Evolutionary conservation across 2,329 filamentous ascomycete genomes (phyloP), one percentile per base, ranked within the genome.

Genomic region (Aspergillus amoenus): DNA sequence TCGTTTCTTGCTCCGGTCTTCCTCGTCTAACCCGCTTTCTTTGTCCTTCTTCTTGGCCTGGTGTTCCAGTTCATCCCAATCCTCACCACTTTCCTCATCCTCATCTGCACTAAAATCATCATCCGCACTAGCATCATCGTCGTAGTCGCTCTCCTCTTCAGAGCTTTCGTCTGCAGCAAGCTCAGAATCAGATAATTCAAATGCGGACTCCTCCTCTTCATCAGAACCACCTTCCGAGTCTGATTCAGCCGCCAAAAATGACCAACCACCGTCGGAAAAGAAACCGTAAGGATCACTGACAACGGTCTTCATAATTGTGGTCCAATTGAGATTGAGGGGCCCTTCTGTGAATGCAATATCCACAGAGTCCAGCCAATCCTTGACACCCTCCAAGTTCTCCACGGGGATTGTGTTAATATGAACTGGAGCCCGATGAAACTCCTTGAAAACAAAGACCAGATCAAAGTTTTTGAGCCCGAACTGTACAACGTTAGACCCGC

Each of bases 401-500:
- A 99, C 91, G 0, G 94, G 95, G 62, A 99, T 97, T 6, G 94
- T 99, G 78, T 99, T 99, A 81, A 99, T 89, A 74, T 99, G 94
- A 56, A 89, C 89, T 1, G 93, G 93, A 3, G 91, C 77, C n/a
- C 93, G 86, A 53, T 89, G 86, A 76, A 96, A 97, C 78, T 99
- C 94, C 70, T 97, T 97, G 82, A 96, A 97, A 39, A 99, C 90
- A 70, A 97, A 93, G 18, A 99, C 94, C 75, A 99, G 87, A 76
- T 99, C 94, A 74, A 99, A 99, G 76, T 99, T 99, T 82, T 97
- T 97, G 60, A 99, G 83, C 34, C 94, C 95, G 69, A 99, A 99
- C 77, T 93, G 82, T 24, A 51, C 44, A n/a, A 57, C 21, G 49
- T 76, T 66, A 76, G 67, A 46, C 32, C 11, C 4, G 30, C 21